A percentile compares a stretch with the other conserved stretches of the same genome.
These are phyloP conservation scores for Lathyrus sativus DNA, from an alignment of 306 rosid species.

Conservation along the genomic window DNA sequence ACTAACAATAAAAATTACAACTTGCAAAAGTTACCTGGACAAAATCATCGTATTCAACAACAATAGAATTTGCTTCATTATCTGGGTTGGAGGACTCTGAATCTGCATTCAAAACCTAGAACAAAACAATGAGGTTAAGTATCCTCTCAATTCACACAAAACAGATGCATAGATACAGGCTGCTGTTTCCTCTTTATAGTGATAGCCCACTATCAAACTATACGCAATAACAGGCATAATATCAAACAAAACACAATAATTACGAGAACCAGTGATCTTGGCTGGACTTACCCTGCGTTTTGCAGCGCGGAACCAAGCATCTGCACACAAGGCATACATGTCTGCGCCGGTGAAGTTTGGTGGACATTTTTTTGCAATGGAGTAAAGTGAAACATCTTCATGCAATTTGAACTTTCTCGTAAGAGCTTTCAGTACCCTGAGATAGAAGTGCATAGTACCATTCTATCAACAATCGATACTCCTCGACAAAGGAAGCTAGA, in stretches of 20 bases:
- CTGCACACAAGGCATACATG: slow-evolving; percentile 96
- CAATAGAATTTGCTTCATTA: slow-evolving; percentile 59
- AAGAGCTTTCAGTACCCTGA: slow-evolving; percentile 86
- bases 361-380: slow-evolving; percentile 82
- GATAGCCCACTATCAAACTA: not conserved
- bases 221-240: not conserved
- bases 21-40: slow-evolving; percentile 64
- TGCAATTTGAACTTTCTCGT: slow-evolving; percentile 84
- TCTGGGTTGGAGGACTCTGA: slow-evolving; percentile 59
- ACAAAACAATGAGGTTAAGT: slow-evolving; percentile 33
- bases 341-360: slow-evolving; percentile 95
- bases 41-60: slow-evolving; percentile 73
- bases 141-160: slow-evolving; percentile 7
- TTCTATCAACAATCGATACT: slow-evolving; percentile 12
- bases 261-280: slow-evolving; percentile 1
- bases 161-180: slow-evolving; percentile 6
- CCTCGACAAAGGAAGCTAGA: not conserved
- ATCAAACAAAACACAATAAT: slow-evolving; percentile 9
- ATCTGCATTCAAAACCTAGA: slow-evolving; percentile 63
- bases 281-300: slow-evolving; percentile 69
- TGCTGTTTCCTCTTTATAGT: slow-evolving; percentile 10
- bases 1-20: slow-evolving; percentile 8
- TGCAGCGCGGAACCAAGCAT: slow-evolving; percentile 96
- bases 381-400: slow-evolving; percentile 67
- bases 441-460: slow-evolving; percentile 7